Conservation (phyloP, 768 basidiomycete species). For the Mrakia blollopis region DNA sequence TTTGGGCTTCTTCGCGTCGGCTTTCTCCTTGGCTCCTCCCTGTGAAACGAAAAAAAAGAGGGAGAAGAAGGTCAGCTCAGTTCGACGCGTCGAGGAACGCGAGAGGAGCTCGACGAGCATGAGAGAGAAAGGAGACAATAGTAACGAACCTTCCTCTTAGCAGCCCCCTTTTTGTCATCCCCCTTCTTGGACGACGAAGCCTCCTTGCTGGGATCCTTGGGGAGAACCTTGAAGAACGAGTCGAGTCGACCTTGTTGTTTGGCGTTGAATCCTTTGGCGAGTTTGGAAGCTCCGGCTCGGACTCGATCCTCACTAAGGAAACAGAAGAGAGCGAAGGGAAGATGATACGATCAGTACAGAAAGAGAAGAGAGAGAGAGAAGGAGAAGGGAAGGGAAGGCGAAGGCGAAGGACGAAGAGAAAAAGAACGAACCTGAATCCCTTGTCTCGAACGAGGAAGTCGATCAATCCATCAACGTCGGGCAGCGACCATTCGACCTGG, state of each 20-base stretch:
- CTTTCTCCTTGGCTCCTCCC: constrained; percentile 1
- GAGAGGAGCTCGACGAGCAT: neutral
- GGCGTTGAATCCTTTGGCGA: constrained; percentile 73
- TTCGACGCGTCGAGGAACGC: neutral
- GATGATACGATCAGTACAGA: neutral
- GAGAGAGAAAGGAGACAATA: neutral
- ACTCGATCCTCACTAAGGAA: constrained; percentile 85
- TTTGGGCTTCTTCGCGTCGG: neutral
- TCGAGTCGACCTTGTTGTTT: constrained; percentile 97
- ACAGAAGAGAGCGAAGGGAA: constrained; percentile 19
- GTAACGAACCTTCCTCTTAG: constrained; percentile 10
- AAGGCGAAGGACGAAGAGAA: neutral
- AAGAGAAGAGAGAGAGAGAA: neutral
- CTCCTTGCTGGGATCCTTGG: constrained; percentile 15
- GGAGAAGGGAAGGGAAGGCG: neutral
- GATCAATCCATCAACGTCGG: constrained; percentile 87
- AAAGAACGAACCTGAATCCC: constrained; percentile 93
- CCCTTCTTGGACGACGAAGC: neutral
- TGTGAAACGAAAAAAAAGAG: neutral
- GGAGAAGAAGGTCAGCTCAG: neutral
- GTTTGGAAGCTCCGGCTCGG: constrained; percentile 87
- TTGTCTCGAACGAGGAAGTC: constrained; percentile 91
- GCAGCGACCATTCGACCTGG: constrained; percentile 89
- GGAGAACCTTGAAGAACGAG: constrained; percentile 73
- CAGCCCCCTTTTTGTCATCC: neutral